phyloP scores from a whole-genome alignment of 495 filamentous ascomycete genomes.

The Trichoderma erinaceum region DNA sequence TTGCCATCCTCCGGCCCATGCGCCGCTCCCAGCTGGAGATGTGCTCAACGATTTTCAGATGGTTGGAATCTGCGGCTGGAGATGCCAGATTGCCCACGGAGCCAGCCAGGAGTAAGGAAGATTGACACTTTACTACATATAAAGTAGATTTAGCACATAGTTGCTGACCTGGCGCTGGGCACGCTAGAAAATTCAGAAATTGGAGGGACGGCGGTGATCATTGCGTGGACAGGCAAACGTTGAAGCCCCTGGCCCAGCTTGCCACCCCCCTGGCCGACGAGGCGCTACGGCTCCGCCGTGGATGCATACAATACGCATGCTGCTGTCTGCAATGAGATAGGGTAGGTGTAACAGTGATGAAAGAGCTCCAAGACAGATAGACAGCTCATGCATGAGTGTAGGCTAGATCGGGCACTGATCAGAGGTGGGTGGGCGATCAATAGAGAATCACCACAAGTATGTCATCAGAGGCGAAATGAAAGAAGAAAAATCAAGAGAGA shows the following conservation, averaged over 20 bases:
- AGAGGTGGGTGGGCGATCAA: background rate
- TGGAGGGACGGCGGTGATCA: conserved; percentile 11
- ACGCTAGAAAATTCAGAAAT: conserved; percentile 1
- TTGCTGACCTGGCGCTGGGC: background rate
- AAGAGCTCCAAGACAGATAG: background rate
- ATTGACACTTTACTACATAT: background rate
- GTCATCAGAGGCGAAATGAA: background rate
- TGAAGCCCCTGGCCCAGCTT: conserved; percentile 5
- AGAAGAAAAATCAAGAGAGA: background rate
- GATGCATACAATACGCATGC: background rate
- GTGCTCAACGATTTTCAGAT: background rate
- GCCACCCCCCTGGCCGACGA: background rate
- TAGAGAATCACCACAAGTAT: background rate
- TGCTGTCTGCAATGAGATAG: background rate
- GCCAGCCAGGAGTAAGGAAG: background rate
- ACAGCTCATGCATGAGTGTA: background rate
- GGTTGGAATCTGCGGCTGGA: background rate
- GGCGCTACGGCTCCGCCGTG: conserved; percentile 2
- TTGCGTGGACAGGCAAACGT: background rate
- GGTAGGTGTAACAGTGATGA: conserved; percentile 1
- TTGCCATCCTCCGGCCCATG: conserved; percentile 10
- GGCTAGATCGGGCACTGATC: conserved; percentile 9
- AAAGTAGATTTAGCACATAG: background rate
- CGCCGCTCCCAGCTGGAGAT: background rate
- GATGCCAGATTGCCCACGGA: background rate